A percentile compares a stretch with the other conserved stretches of the same genome.
Conservation (phyloP, 805 yeast genomes). For the Hagleromyces aurorensis region DNA sequence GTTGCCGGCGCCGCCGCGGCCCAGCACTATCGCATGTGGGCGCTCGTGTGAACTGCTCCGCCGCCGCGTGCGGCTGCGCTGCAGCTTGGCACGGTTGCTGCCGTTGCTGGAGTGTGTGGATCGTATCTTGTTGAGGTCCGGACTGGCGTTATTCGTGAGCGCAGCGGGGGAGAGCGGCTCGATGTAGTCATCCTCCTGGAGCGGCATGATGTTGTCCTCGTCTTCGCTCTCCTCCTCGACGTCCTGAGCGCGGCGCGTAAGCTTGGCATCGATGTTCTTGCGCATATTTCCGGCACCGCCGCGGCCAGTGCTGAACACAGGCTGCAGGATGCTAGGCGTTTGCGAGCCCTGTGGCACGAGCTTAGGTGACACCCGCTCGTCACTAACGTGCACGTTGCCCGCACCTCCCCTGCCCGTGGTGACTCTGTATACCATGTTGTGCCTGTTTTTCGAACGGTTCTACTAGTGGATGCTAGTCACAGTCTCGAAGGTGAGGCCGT, state of each 20-base stretch:
- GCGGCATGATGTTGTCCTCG: slow-evolving; percentile 4
- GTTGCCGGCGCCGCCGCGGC: slow-evolving; percentile 33
- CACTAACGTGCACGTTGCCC: slow-evolving; percentile 50
- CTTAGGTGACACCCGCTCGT: slow-evolving; percentile 43
- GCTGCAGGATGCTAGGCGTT: slow-evolving; percentile 50
- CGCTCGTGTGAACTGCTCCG: slow-evolving; percentile 10
- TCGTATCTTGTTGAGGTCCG: too few species aligned
- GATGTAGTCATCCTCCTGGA: slow-evolving; percentile 7
- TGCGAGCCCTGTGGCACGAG: slow-evolving; percentile 51
- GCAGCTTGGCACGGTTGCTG: background rate
- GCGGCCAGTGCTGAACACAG: slow-evolving; percentile 61
- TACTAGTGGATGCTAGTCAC: too few species aligned
- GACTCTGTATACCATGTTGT: slow-evolving; percentile 16
- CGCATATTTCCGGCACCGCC: slow-evolving; percentile 78
- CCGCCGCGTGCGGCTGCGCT: too few species aligned
- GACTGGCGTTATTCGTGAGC: too few species aligned
- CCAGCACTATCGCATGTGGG: slow-evolving; percentile 22
- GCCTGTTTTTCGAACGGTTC: too few species aligned
- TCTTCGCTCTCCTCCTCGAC: slow-evolving; percentile 39
- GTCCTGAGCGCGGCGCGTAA: slow-evolving; percentile 59
- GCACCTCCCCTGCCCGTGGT: slow-evolving; percentile 80
- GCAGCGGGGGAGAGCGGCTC: too few species aligned
- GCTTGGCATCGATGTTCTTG: slow-evolving; percentile 47
- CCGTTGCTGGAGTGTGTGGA: slow-evolving; percentile 1
- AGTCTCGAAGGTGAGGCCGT: too few species aligned